Percentiles rank a stretch among this genome's conserved stretches.
Evolutionary conservation across 2,329 filamentous ascomycete species (phyloP).

Genomic region (Colletotrichum melonis): DNA sequence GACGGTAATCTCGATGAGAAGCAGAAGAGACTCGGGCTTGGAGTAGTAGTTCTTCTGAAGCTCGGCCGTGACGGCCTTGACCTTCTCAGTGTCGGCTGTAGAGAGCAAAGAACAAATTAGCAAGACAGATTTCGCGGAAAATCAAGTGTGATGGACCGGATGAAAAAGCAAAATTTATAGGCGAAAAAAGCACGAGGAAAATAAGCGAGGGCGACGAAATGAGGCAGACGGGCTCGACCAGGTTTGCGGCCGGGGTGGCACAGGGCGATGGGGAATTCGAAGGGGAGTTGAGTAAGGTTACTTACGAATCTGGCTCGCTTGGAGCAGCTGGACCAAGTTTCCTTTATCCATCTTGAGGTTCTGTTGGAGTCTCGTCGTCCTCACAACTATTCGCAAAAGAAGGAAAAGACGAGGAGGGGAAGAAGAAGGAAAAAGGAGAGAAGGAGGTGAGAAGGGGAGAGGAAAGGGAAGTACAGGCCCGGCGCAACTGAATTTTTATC

Average conservation of each 20-base stretch:
- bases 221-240: conserved; percentile 26
- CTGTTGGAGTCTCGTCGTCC: conserved; percentile 30
- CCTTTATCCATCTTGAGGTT: conserved; percentile 61
- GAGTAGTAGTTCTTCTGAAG: conserved; percentile 95
- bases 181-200: conserved; percentile 33
- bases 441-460: conserved; percentile 32
- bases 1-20: conserved; percentile 89
- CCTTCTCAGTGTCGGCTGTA: conserved; percentile 85
- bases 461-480: conserved; percentile 30
- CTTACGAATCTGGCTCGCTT: conserved; percentile 89
- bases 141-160: neutral
- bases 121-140: conserved; percentile 9
- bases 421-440: conserved; percentile 34
- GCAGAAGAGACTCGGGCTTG: conserved; percentile 83
- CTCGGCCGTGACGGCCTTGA: conserved; percentile 90
- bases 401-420: conserved; percentile 31
- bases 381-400: conserved; percentile 23
- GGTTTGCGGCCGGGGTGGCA: conserved; percentile 32
- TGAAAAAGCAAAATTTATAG: conserved; percentile 28
- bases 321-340: conserved; percentile 86
- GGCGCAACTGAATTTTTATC: conserved; percentile 31
- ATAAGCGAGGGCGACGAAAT: conserved; percentile 29
- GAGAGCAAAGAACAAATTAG: conserved; percentile 47
- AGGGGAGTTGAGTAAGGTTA: conserved; percentile 40
- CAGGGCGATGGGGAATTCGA: conserved; percentile 18